Evolutionary conservation across 805 yeast species (phyloP).

Genomic region (Hanseniaspora singularis): DNA sequence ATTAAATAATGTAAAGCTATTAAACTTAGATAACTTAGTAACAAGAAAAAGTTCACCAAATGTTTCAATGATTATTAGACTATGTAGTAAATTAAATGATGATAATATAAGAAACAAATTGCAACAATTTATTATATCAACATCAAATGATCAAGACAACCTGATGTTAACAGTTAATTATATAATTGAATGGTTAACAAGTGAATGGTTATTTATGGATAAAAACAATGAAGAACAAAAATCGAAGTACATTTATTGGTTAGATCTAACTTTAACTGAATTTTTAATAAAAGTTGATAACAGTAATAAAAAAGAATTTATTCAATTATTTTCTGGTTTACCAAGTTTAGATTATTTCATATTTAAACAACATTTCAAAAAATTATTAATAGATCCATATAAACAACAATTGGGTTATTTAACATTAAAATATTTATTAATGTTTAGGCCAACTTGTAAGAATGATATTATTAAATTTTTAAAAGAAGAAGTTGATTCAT

Average conservation of each 20-base stretch:
- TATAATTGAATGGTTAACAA: conserved; percentile 85
- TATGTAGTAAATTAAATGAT: conserved; percentile 24
- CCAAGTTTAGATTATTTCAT: conserved; percentile 51
- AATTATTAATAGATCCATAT: conserved; percentile 73
- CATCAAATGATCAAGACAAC: conserved; percentile 30
- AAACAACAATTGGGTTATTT: conserved; percentile 71
- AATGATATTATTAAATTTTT: conserved; percentile 26
- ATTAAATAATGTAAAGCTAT: background rate
- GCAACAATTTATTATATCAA: conserved; percentile 52
- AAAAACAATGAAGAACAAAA: background rate
- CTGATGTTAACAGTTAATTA: conserved; percentile 61
- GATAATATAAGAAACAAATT: conserved; percentile 57
- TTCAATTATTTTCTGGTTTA: conserved; percentile 74
- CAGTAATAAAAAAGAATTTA: conserved; percentile 65
- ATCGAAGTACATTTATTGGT: background rate
- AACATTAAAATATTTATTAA: conserved; percentile 66
- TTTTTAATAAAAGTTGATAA: conserved; percentile 41
- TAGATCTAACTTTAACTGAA: conserved; percentile 6
- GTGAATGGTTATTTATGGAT: conserved; percentile 70
- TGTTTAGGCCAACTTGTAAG: conserved; percentile 83
- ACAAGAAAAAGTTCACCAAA: conserved; percentile 4
- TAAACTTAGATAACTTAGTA: background rate
- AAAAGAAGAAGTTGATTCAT: conserved; percentile 19
- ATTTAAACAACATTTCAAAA: conserved; percentile 41
- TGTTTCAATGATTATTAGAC: conserved; percentile 9